Evolutionary conservation across 345 rosid species (phyloP).

Genomic region (Eucalyptus tenuipes): DNA sequence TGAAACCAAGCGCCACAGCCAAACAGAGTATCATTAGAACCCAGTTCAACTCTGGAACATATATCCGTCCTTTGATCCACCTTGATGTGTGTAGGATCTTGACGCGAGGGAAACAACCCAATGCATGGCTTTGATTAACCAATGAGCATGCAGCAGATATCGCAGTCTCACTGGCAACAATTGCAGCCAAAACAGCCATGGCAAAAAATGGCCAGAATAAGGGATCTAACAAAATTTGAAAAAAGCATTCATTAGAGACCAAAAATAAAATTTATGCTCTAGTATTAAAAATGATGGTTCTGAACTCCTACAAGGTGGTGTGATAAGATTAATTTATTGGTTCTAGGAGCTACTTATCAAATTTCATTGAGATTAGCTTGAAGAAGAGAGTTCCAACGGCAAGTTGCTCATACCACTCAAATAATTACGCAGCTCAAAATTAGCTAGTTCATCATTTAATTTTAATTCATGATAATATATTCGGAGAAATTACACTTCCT

Average conservation of each 20-base stretch:
- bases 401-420: neutral
- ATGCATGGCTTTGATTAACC: slow-evolving; percentile 71
- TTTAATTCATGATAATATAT: neutral
- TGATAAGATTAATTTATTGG: neutral
- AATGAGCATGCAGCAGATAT: slow-evolving; percentile 68
- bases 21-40: slow-evolving; percentile 78
- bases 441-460: neutral
- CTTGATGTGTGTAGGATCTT: slow-evolving; percentile 80
- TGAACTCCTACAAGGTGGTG: neutral
- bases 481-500: neutral
- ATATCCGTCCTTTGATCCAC: slow-evolving; percentile 76
- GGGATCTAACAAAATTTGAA: slow-evolving; percentile 28
- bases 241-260: neutral
- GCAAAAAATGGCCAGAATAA: slow-evolving; percentile 72
- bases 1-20: slow-evolving; percentile 51
- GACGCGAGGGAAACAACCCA: slow-evolving; percentile 92
- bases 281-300: neutral
- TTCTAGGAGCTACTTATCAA: neutral
- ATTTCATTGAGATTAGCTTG: neutral
- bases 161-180: slow-evolving; percentile 81
- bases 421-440: neutral
- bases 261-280: neutral
- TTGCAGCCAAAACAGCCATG: slow-evolving; percentile 66
- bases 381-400: neutral
- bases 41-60: slow-evolving; percentile 97